These are phyloP conservation scores for Lasiosphaeriaceae sp. DNA, from an alignment of 495 filamentous ascomycete genomes.

Conservation along the genomic window DNA sequence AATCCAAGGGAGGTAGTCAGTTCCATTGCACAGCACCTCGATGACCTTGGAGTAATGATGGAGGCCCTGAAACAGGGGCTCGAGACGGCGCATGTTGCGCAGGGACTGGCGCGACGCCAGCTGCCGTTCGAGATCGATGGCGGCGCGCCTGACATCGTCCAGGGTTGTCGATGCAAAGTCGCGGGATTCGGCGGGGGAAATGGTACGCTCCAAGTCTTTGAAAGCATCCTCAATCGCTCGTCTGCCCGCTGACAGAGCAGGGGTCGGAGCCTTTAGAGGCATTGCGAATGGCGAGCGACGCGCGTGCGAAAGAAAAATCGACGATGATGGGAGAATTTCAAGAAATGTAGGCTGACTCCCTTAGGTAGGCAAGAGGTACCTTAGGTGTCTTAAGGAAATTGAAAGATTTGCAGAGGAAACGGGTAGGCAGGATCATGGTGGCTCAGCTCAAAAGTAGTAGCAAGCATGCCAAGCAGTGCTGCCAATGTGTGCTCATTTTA, in stretches of 20 bases:
- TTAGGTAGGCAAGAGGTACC: no score
- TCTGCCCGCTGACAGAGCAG: not conserved
- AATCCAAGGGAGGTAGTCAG: constrained; percentile 41
- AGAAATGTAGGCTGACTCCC: no score
- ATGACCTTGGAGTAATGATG: constrained; percentile 37
- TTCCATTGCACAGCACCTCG: constrained; percentile 43
- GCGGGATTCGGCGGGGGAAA: constrained; percentile 24
- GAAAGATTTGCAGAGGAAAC: no score
- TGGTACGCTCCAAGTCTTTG: constrained; percentile 22
- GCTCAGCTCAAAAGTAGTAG: no score
- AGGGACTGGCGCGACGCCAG: constrained; percentile 32
- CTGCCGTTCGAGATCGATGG: constrained; percentile 32
- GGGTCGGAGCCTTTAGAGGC: constrained; percentile 3
- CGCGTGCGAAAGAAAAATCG: not conserved
- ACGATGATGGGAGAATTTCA: not conserved
- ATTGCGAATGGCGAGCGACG: not conserved
- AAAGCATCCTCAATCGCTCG: constrained; percentile 26
- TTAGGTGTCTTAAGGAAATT: no score
- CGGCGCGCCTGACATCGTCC: constrained; percentile 32
- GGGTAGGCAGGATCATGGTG: no score
- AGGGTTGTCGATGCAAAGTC: constrained; percentile 31
- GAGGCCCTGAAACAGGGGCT: constrained; percentile 35
- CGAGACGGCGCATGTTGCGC: constrained; percentile 38
- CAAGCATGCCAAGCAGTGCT: no score
- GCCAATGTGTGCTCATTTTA: no score